Evolutionary conservation across 1,139 yeast species (phyloP), one percentile per base, ranked within the genome.

Genomic region (Pneumocystis wakefieldiae): DNA sequence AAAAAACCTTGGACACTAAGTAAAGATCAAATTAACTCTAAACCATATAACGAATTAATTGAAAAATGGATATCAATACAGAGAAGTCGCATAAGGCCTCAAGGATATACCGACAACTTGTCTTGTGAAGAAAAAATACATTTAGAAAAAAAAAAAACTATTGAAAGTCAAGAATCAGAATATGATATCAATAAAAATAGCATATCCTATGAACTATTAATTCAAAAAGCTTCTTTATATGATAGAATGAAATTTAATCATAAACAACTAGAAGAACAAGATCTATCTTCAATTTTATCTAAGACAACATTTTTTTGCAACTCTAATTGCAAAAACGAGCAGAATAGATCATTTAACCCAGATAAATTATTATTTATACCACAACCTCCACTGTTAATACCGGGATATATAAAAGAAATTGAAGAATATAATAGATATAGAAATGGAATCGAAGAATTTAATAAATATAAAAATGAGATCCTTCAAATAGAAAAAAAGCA

Each of bases 1-100:
- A 69, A 72, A 57, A 91, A 92, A 73, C 98, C 98, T 0, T 92
- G 97, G 97, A 72, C 41, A 55, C 63, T 62, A 12, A 64, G 57
- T 17, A 64, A 63, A 17, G 60, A 60, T 3, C 60, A 61, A 3
- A 58, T 59, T 1, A 64, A 62, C 1, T 60, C 64, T 39, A 57
- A 60, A 12, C 41, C 62, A 39, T 69, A 39, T 68, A 65, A 65
- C 61, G 66, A 59, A 63, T 68, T 63, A 68, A 70, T 61, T 62
- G 69, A 28, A 60, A 66, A 61, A 68, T 67, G 69, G 69, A 63
- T 66, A 67, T 62, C 63, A 1, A 65, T 66, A n/a, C 62, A 63
- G 59, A 67, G 66, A 28, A 61, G 64, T 74, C 6, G 69, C 76
- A 59, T 67, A 65, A 42, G 74, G 75, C 1, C 70, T 70, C 39